Evolutionary conservation across 2,329 filamentous ascomycete species (phyloP).

Genomic region (Ceratocystis cubensis): DNA sequence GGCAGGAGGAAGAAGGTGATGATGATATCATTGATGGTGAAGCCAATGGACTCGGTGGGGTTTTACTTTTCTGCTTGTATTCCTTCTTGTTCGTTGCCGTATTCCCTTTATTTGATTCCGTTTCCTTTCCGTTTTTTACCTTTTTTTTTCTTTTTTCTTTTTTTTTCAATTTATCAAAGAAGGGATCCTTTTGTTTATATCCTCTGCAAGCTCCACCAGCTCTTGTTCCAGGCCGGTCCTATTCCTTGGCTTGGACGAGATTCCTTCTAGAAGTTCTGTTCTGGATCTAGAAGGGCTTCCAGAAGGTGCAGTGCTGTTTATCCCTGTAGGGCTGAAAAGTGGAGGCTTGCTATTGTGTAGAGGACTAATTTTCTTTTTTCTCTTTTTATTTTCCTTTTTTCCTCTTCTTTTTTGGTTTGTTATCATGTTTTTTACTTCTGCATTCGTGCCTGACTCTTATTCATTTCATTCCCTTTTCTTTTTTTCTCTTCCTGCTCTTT

Average conservation of each 20-base stretch:
- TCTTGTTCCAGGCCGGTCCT: background rate
- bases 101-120: background rate
- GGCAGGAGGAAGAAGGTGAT: background rate
- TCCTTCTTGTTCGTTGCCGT: background rate
- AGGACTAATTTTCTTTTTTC: background rate
- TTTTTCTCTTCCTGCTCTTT: background rate
- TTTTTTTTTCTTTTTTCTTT: background rate
- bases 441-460: no score
- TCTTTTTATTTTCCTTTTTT: background rate
- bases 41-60: background rate
- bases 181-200: background rate
- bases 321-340: slow-evolving; percentile 6
- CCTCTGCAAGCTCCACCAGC: background rate
- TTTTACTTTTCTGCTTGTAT: background rate
- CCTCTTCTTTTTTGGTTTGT: background rate
- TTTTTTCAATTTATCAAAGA: background rate
- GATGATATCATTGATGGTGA: background rate
- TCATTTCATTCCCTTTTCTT: background rate
- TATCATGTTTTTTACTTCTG: background rate
- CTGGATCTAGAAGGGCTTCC: background rate
- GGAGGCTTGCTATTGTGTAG: background rate
- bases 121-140: background rate
- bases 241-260: background rate
- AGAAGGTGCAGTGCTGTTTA: background rate
- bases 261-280: background rate